phyloP scores from a whole-genome alignment of 108 stramenopile genomes.

The Stephanodiscus triporus region DNA sequence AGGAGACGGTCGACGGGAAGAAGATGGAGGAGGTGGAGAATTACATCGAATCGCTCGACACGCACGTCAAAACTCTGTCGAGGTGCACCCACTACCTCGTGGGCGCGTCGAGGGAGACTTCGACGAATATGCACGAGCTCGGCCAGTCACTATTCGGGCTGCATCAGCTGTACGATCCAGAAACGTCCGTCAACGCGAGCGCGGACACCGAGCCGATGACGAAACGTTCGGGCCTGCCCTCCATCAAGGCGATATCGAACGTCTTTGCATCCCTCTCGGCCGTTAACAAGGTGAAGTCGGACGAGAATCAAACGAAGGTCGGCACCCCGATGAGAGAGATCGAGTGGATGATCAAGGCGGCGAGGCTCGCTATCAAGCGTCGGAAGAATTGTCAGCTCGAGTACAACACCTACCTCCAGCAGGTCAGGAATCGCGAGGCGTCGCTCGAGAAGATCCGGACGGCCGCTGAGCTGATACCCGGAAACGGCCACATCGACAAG shows the following conservation, averaged over 20 bases:
- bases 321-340: constrained; percentile 76
- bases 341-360: constrained; percentile 67
- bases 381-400: constrained; percentile 72
- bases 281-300: constrained; percentile 68
- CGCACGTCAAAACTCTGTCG: constrained; percentile 71
- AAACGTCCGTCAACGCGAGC: constrained; percentile 18
- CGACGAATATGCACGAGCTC: constrained; percentile 77
- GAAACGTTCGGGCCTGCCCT: constrained; percentile 40
- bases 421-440: constrained; percentile 59
- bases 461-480: constrained; percentile 43
- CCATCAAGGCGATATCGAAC: constrained; percentile 46
- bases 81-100: constrained; percentile 77
- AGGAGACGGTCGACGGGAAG: constrained; percentile 65
- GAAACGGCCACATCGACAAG: constrained; percentile 32
- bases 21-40: constrained; percentile 68
- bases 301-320: constrained; percentile 75
- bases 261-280: constrained; percentile 65
- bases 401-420: constrained; percentile 67
- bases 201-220: no score
- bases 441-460: constrained; percentile 54
- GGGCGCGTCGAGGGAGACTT: constrained; percentile 62
- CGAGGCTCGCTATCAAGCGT: constrained; percentile 77
- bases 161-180: constrained; percentile 53
- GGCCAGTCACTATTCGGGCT: constrained; percentile 81
- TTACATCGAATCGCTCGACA: constrained; percentile 68